Conservation (phyloP, 2,329 filamentous ascomycete species). For the Lachnellula subtilissima region DNA sequence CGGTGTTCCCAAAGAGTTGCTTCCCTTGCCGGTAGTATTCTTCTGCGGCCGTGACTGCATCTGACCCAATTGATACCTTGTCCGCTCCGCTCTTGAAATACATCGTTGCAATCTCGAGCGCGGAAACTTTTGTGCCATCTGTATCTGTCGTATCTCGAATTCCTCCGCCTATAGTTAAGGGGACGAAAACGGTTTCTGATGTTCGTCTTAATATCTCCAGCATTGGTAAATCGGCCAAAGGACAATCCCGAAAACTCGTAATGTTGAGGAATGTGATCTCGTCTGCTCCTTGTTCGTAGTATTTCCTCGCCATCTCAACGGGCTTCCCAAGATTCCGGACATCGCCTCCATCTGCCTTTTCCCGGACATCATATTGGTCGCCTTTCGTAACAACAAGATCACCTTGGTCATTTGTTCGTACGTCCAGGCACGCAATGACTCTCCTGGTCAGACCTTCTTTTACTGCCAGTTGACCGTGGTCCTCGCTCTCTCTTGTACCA, state of each 20-base stretch:
- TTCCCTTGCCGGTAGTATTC: slow-evolving; percentile 73
- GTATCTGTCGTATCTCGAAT: slow-evolving; percentile 90
- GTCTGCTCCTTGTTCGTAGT: slow-evolving; percentile 95
- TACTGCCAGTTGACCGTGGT: slow-evolving; percentile 25
- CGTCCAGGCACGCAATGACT: slow-evolving; percentile 93
- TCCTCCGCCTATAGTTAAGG: slow-evolving; percentile 89
- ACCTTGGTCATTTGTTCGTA: slow-evolving; percentile 87
- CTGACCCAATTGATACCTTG: slow-evolving; percentile 94
- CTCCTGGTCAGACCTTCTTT: slow-evolving; percentile 77
- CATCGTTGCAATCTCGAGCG: slow-evolving; percentile 88
- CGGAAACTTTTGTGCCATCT: slow-evolving; percentile 79
- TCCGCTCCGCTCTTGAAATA: slow-evolving; percentile 97
- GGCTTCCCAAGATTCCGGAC: slow-evolving; percentile 96
- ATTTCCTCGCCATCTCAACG: slow-evolving; percentile 86
- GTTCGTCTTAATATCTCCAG: slow-evolving; percentile 84
- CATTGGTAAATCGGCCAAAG: slow-evolving; percentile 89
- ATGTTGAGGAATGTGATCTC: slow-evolving; percentile 98
- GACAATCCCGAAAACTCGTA: slow-evolving; percentile 93
- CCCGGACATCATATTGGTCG: slow-evolving; percentile 96
- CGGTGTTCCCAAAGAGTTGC: slow-evolving; percentile 72
- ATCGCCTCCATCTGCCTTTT: slow-evolving; percentile 63
- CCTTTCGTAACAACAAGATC: slow-evolving; percentile 98
- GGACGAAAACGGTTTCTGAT: slow-evolving; percentile 90
- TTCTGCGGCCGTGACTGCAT: slow-evolving; percentile 89
- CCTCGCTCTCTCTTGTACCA: slow-evolving; percentile 49